Percentiles rank a stretch among this genome's conserved stretches.
Evolutionary conservation across 441 rosid genomes (phyloP).

Genomic region (Corymbia calophylla): DNA sequence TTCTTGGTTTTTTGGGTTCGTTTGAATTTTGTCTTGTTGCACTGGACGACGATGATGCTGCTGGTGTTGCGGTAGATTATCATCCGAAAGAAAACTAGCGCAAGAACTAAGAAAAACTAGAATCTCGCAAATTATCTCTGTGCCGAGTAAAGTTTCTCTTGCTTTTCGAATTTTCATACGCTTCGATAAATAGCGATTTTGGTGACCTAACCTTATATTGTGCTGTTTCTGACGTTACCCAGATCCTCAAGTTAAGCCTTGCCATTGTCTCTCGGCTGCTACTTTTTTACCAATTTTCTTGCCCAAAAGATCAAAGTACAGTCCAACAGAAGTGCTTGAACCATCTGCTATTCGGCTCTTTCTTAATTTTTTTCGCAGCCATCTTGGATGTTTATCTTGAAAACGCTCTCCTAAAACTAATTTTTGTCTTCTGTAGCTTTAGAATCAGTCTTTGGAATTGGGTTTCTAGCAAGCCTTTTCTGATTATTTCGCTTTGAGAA

Average conservation of each 20-base stretch:
- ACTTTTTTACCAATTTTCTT: not conserved
- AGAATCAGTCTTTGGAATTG: not conserved
- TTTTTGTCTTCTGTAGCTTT: not conserved
- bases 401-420: not conserved
- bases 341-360: not conserved
- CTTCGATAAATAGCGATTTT: not conserved
- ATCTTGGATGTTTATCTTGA: not conserved
- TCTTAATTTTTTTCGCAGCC: not conserved
- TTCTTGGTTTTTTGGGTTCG: rapidly evolving
- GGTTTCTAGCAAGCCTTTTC: not conserved
- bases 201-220: not conserved
- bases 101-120: not conserved
- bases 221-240: not conserved
- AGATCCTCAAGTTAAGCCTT: not conserved
- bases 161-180: not conserved
- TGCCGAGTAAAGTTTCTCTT: not conserved
- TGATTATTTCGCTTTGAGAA: not conserved
- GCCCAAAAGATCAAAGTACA: not conserved
- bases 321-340: not conserved
- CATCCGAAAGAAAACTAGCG: not conserved
- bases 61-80: not conserved
- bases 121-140: not conserved
- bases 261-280: not conserved
- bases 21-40: not conserved
- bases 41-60: not conserved